Evolutionary conservation across 129 eudicot genomes (phyloP).

Genomic region (Saposhnikovia divaricata): DNA sequence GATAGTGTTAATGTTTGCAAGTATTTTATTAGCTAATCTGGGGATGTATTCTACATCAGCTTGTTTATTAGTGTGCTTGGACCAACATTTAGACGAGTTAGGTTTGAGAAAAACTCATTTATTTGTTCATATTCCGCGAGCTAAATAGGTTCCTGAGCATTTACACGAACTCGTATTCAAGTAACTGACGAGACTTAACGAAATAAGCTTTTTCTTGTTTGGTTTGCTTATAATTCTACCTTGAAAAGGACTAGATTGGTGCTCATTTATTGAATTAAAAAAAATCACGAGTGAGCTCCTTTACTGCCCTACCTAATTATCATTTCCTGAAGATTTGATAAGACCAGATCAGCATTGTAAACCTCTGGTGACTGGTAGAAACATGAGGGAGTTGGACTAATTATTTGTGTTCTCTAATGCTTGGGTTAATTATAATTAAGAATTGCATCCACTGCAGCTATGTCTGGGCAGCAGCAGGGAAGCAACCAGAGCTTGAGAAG

Average conservation of each 20-base stretch:
- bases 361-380: not conserved
- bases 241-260: not conserved
- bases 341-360: not conserved
- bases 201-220: not conserved
- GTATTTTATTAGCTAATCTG: not conserved
- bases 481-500: constrained; percentile 85
- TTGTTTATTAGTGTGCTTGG: not conserved
- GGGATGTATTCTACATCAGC: not conserved
- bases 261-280: not conserved
- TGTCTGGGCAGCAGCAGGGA: constrained; percentile 94
- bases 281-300: not conserved
- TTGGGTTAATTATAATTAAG: not conserved
- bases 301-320: not conserved
- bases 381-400: not conserved
- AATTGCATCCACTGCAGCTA: constrained; percentile 42
- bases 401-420: not conserved
- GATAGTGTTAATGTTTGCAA: not conserved
- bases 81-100: not conserved
- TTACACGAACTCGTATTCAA: not conserved
- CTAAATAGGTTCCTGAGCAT: not conserved
- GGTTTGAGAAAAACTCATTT: not conserved
- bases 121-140: not conserved
- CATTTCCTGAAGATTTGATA: not conserved
- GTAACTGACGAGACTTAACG: not conserved
- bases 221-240: not conserved